Base-by-base conservation (phyloP, 768 basidiomycete species). In the Naganishia randhawae region DNA sequence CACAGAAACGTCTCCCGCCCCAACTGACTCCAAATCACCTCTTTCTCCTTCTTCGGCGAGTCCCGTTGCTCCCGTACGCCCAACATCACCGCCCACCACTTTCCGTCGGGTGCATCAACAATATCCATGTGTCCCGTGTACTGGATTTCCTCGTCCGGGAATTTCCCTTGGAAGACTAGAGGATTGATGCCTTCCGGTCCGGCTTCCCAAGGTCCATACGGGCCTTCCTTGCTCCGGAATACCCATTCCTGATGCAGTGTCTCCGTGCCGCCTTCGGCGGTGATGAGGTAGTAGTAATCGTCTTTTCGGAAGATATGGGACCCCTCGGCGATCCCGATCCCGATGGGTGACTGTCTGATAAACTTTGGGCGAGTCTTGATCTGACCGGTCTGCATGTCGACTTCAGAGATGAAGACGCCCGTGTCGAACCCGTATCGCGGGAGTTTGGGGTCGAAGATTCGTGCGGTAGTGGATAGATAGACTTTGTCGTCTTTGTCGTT, bases 121-220 rank as follows among this genome's bases (percentile, higher is more conserved):
- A 82, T 51, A 71, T 82, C 82, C 29, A 80, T 77, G 67, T 82
- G 82, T 3, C 82, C 82, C 11, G 82, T 80, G 11, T 81, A 80
- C 69, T 80, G 80, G 50, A 82, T 77, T 16, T 37, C 50, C 31
- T 66, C 65, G 76, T 72, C 32, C 73, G 78, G 45, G 76, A 80
- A 63, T 66, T 69, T 29, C 19, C 39, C 68, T 32, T 74, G 73
- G 64, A 51, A 70, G 16, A 74, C 51, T 17, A 74, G 27, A 10
- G 73, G 73, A 35, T 74, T 74, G 63, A 72, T 32, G 13, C 69
- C 62, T 22, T 54, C 66, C 6, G 71, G 69, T 51, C 63, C 65
- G 3, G 68, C 64, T 35, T 73, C 74, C 68, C 72, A 78, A 3
- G 81, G 80, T 1, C 80, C 81, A 69, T 71, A 51, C 75, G 78